A percentile compares a stretch with the other conserved stretches of the same genome.
These are phyloP conservation scores for Phytophthora rubi DNA, from an alignment of 352 stramenopile genomes.

Conservation along the genomic window DNA sequence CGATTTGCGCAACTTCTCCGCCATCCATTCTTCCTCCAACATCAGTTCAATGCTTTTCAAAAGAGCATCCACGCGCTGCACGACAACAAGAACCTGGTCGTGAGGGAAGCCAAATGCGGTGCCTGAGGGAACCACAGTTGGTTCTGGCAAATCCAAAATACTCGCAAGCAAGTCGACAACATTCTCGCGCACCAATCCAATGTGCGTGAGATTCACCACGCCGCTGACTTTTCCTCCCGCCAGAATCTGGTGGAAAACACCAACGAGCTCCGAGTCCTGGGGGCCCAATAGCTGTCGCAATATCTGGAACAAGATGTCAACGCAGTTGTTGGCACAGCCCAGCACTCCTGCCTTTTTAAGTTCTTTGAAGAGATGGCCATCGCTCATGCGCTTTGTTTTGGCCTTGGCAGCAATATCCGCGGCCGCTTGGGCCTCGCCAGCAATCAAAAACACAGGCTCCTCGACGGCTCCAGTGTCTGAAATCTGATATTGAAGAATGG, in stretches of 20 bases:
- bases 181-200: constrained; percentile 83
- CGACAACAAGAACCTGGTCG: constrained; percentile 78
- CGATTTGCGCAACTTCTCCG: constrained; percentile 80
- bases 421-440: constrained; percentile 74
- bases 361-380: constrained; percentile 69
- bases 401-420: constrained; percentile 68
- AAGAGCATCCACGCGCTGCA: constrained; percentile 78
- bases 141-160: constrained; percentile 84
- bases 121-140: constrained; percentile 62
- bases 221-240: constrained; percentile 51
- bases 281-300: constrained; percentile 79
- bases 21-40: constrained; percentile 90
- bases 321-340: constrained; percentile 75
- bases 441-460: constrained; percentile 89
- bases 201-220: constrained; percentile 75
- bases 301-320: constrained; percentile 86
- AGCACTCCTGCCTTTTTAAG: constrained; percentile 78
- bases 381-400: constrained; percentile 65
- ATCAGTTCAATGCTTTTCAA: constrained; percentile 87
- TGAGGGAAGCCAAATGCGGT: constrained; percentile 66
- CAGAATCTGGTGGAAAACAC: constrained; percentile 78
- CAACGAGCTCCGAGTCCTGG: constrained; percentile 62
- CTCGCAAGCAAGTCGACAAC: constrained; percentile 84
- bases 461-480: constrained; percentile 80
- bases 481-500: constrained; percentile 91